Conservation (phyloP, 495 filamentous ascomycete species). For the Penicillium dipodomyicola region DNA sequence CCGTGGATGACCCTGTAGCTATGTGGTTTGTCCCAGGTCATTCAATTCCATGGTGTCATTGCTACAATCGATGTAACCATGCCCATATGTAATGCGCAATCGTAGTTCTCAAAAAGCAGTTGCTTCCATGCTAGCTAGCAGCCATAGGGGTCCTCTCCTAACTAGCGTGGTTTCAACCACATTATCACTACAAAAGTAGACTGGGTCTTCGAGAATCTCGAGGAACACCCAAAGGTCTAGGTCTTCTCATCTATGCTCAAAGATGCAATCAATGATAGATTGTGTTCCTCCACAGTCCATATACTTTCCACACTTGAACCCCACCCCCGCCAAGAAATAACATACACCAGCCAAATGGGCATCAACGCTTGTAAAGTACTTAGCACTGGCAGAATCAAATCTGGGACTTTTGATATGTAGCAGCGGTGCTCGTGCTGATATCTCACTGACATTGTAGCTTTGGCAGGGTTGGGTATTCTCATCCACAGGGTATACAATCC, state of each 20-base stretch:
- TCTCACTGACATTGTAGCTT: neutral
- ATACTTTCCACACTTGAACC: neutral
- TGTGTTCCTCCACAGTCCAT: neutral
- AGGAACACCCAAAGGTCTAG: neutral
- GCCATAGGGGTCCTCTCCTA: neutral
- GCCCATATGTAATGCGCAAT: neutral
- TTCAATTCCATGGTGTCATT: neutral
- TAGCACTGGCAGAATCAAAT: neutral
- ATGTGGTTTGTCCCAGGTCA: slow-evolving; percentile 1
- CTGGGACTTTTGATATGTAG: neutral
- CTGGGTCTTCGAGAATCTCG: neutral
- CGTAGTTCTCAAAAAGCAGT: neutral
- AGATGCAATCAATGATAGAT: slow-evolving; percentile 5
- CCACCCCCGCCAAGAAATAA: slow-evolving; percentile 8
- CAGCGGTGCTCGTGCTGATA: neutral
- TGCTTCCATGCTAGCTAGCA: neutral
- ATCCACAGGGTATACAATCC: neutral
- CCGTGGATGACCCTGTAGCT: slow-evolving; percentile 4
- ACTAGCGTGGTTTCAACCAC: neutral
- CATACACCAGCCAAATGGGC: neutral
- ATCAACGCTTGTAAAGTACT: neutral
- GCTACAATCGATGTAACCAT: neutral
- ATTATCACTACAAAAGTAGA: neutral
- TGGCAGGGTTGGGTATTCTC: neutral
- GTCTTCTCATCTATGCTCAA: neutral